Percentiles rank a stretch among this genome's conserved stretches.
These are phyloP conservation scores for Cladobotryum protrusum DNA, from an alignment of 2,329 filamentous ascomycete species.

Conservation along the genomic window DNA sequence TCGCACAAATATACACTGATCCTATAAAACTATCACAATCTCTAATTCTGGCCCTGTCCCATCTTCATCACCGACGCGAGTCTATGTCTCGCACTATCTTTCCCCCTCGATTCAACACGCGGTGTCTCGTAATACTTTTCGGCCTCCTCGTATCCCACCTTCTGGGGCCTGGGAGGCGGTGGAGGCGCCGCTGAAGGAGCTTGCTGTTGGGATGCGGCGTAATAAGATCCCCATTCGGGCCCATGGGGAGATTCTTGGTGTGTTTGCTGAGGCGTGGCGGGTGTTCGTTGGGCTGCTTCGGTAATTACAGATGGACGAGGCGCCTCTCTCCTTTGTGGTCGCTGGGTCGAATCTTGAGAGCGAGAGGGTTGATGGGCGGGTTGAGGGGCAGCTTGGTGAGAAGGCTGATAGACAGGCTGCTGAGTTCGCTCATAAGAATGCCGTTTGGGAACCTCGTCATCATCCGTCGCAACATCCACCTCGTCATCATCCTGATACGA, in stretches of 20 bases:
- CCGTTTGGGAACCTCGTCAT: constrained; percentile 20
- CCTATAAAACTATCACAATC: too few relatives aligned
- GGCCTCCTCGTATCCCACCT: constrained; percentile 29
- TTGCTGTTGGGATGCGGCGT: constrained; percentile 15
- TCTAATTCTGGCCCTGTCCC: constrained; percentile 6
- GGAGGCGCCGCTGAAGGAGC: constrained; percentile 24
- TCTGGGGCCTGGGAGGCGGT: constrained; percentile 32
- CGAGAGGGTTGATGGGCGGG: constrained; percentile 8
- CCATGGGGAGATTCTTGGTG: constrained; percentile 12
- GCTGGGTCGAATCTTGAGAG: constrained; percentile 18
- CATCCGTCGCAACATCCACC: constrained; percentile 24
- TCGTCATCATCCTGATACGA: constrained; percentile 32
- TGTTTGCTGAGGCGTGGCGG: constrained; percentile 16
- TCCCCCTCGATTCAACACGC: constrained; percentile 15
- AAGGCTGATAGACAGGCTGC: neutral
- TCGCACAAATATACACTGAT: too few relatives aligned
- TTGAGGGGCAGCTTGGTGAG: constrained; percentile 11
- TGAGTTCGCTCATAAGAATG: constrained; percentile 5
- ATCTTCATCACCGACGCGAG: constrained; percentile 29
- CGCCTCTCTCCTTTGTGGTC: constrained; percentile 18
- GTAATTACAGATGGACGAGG: constrained; percentile 11
- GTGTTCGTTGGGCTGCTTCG: constrained; percentile 8
- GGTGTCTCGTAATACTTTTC: constrained; percentile 28
- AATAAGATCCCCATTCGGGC: constrained; percentile 20
- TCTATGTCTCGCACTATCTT: constrained; percentile 28